Conservation (phyloP, 441 rosid genomes). For the Pelargonium fulgidum region DNA sequence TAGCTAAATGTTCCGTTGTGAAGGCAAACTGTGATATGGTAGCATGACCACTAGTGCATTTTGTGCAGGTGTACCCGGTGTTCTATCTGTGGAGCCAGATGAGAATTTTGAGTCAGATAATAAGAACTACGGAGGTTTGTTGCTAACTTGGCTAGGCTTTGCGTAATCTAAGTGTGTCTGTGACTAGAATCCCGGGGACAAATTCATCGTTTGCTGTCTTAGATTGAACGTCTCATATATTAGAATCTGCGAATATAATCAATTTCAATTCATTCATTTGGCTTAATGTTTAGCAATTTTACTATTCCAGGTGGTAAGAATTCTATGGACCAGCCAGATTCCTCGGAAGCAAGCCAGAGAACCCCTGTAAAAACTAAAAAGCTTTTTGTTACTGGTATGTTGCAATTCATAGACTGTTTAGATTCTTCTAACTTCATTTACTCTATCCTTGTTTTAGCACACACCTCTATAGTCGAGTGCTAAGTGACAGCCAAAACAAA, state of each 20-base stretch:
- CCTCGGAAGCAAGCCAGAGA: conserved; percentile 34
- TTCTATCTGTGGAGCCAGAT: conserved; percentile 68
- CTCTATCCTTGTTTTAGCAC: too few species aligned
- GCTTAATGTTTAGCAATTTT: not conserved
- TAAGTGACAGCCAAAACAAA: too few species aligned
- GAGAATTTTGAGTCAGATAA: conserved; percentile 47
- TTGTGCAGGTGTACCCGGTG: conserved; percentile 75
- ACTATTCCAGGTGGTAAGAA: conserved; percentile 36
- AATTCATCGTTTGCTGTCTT: too few species aligned
- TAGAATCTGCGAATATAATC: not conserved
- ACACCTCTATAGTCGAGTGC: too few species aligned
- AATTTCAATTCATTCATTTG: not conserved
- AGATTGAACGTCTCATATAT: not conserved
- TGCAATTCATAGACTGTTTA: too few species aligned
- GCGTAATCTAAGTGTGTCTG: conserved; percentile 2
- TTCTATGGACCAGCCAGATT: conserved; percentile 19
- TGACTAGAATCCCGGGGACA: not conserved
- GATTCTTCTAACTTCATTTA: too few species aligned
- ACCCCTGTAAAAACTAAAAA: conserved; percentile 60
- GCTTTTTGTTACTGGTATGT: conserved; percentile 82
- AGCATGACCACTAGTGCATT: conserved; percentile 12
- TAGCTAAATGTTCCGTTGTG: conserved; percentile 2
- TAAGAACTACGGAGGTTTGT: conserved; percentile 64
- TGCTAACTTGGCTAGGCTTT: conserved; percentile 2
- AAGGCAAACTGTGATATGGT: conserved; percentile 7